Base-by-base conservation (phyloP, 352 stramenopile species). In the Phytopythium vexans region DNA sequence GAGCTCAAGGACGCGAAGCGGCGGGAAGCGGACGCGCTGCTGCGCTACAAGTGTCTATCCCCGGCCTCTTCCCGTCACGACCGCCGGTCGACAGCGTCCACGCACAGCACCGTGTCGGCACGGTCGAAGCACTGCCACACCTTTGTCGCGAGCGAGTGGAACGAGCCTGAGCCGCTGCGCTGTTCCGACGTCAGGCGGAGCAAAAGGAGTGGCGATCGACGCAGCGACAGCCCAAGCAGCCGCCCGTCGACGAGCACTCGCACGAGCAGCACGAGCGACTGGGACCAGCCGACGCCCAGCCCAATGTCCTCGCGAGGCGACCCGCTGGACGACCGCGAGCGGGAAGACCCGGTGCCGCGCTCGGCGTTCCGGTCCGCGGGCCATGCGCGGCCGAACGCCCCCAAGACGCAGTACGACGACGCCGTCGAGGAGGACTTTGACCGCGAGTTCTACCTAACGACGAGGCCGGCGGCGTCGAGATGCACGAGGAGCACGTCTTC, bases 361-460 rank as follows among this genome's bases (percentile, higher is more conserved):
- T 27, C 21, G 21, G 21, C 21, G 21, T 27, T 27, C 21, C 21
- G 21, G 21, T 27, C 21, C 21, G 14, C 34, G 31, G 38, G 21
- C 57, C 49, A 36, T 32, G 50, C 53, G 38, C 62, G 33, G 9
- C 54, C 64, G 32, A 60, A 78, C 35, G 74, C 63, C 0, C 74
- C 82, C 1, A 92, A 92, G 66, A 89, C 86, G 49, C 48, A 85
- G 16, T 94, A 94, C 68, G 78, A 89, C 6, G 85, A 92, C 40
- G 56, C 76, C 12, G 80, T 74, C 3, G 89, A 98, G 52, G 88
- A 97, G 56, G 80, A 96, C 27, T 98, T 98, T 54, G 93, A 98
- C 72, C 77, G 92, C 21, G 74, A 97, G 56, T 99, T 98, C 56
- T 99, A 99, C 58, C 70, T 98, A n/a, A 89, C 32, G 92, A 99